Evolutionary conservation across 495 filamentous ascomycete species (phyloP), one percentile per base, ranked within the genome.

Genomic region (Tuber aestivum): DNA sequence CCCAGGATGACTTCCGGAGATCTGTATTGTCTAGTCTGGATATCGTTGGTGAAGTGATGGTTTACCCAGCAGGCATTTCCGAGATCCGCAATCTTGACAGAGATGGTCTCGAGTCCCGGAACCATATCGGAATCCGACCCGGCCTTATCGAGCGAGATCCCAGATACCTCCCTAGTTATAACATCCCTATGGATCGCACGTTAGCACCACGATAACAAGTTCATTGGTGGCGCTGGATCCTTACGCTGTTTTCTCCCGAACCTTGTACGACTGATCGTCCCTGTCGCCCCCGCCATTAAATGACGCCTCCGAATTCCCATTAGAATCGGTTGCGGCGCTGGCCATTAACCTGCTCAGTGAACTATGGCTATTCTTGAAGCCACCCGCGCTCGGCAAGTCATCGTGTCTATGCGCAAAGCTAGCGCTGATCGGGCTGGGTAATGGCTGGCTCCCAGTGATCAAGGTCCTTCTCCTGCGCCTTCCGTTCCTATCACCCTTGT

Each of bases 1-100:
- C 95, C 95, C 27, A 99, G 85, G 69, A 99, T 98, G 41, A 99
- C 95, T 84, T 99, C 95, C 3, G 95, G 95, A 0, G 95, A 98
- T 35, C 95, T 89, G 84, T 99, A 99, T 84, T 99, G 95, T 80
- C 95, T 89, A 12, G 95, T 99, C 81, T 99, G 95, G 77, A 99
- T 99, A 82, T 99, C 95, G 81, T 99, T 97, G 78, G 95, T 99
- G 85, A 99, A 99, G 84, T 99, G 95, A 83, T 99, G 95, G 42
- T 92, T 91, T 38, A 97, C 94, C 95, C 95, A 99, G 86, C 95
- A 99, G 16, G 95, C 95, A 83, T 99, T 99, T 44, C 95, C 95
- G 74, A 99, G 87, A 86, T 99, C 95, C 21, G 95, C 95, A 84
- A 99, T 99, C 86, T 99, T 99, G 81, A 99, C 95, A 5, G 94